phyloP scores from a whole-genome alignment of 495 filamentous ascomycete species.

The Tuber calosporum region DNA sequence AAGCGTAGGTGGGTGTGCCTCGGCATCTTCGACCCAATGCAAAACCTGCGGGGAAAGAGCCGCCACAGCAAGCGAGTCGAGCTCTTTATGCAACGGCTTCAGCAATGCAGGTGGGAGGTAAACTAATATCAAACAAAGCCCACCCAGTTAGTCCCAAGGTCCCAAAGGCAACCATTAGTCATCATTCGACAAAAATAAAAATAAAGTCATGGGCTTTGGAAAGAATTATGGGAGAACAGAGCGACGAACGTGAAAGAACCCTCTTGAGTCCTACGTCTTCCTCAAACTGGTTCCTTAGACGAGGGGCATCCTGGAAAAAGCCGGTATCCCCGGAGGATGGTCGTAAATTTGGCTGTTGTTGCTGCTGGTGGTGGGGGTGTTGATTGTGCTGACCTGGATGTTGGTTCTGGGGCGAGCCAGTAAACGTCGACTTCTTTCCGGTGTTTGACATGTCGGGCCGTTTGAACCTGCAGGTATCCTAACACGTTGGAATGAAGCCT shows the following conservation, averaged over 20 bases:
- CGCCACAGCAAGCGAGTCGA: conserved; percentile 46
- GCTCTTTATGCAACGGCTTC: conserved; percentile 43
- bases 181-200: too few species aligned
- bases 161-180: not conserved
- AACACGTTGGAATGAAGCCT: not conserved
- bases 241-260: conserved; percentile 44
- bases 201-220: not conserved
- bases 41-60: conserved; percentile 48
- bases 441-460: not conserved
- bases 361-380: conserved; percentile 11
- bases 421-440: conserved; percentile 1
- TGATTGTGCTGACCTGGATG: conserved; percentile 17
- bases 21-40: conserved; percentile 53
- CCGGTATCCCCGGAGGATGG: conserved; percentile 48
- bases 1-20: conserved; percentile 53
- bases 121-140: conserved; percentile 40
- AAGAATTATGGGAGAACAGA: not conserved
- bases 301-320: conserved; percentile 49
- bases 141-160: not conserved
- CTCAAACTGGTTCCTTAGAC: conserved; percentile 48
- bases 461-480: not conserved
- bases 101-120: conserved; percentile 46
- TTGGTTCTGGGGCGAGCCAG: not conserved
- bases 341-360: conserved; percentile 36
- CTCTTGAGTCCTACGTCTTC: conserved; percentile 48